phyloP scores from a whole-genome alignment of 2,329 filamentous ascomycete genomes.

The Fusarium equiseti region DNA sequence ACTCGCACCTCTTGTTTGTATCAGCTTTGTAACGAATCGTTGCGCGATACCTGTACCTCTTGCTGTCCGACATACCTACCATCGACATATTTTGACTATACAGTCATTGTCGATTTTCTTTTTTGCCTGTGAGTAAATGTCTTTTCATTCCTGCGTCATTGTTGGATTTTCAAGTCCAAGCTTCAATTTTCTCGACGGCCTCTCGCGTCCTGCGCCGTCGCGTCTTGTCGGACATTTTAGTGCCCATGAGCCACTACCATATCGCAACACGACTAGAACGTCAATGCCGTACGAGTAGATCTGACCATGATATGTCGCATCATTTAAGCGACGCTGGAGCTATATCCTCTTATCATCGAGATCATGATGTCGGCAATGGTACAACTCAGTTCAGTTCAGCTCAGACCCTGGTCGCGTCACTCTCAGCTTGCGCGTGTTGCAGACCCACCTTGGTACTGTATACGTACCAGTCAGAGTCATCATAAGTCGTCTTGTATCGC shows the following conservation, averaged over 20 bases:
- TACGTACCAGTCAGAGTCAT: conserved; percentile 38
- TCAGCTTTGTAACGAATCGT: conserved; percentile 44
- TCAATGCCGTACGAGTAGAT: background rate
- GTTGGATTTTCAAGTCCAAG: conserved; percentile 18
- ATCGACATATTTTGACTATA: conserved; percentile 34
- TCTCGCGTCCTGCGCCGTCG: conserved; percentile 35
- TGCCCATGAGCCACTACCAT: background rate
- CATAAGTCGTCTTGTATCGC: conserved; percentile 29
- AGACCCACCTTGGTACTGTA: conserved; percentile 43
- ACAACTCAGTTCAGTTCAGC: conserved; percentile 32
- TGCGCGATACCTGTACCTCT: conserved; percentile 43
- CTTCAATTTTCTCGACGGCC: conserved; percentile 14
- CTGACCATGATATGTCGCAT: background rate
- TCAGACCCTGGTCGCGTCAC: conserved; percentile 47
- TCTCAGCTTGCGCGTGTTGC: conserved; percentile 39
- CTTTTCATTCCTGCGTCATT: conserved; percentile 24
- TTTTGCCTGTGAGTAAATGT: conserved; percentile 54
- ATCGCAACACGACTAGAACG: background rate
- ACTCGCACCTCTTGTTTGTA: conserved; percentile 45
- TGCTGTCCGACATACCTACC: conserved; percentile 34
- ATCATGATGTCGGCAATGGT: conserved; percentile 29
- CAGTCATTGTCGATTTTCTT: conserved; percentile 49
- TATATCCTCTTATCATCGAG: background rate
- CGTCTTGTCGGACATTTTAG: conserved; percentile 23
- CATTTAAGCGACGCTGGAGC: background rate